phyloP scores from a whole-genome alignment of 106 monocot species.

The Allium cepa region DNA sequence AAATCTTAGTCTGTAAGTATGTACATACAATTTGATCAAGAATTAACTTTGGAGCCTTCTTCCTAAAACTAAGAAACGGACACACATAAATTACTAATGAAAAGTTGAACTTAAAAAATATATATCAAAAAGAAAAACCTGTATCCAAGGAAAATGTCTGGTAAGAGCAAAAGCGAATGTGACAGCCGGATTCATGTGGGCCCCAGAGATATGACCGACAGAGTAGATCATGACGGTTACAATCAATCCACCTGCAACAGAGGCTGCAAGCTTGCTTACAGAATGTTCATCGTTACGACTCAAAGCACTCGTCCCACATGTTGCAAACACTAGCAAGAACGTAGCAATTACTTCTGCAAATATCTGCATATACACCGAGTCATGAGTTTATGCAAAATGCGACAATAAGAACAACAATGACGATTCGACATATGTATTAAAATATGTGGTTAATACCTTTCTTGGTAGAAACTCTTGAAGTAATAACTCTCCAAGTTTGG shows the following conservation, averaged over 20 bases:
- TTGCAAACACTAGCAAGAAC: conserved; percentile 59
- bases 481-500: no score
- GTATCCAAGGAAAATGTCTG: conserved; percentile 62
- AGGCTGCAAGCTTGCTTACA: conserved; percentile 47
- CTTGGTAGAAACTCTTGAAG: no score
- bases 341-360: conserved; percentile 46
- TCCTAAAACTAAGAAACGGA: no score
- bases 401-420: no score
- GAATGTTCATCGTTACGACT: conserved; percentile 4
- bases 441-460: no score
- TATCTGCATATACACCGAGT: conserved; percentile 12
- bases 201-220: conserved; percentile 59
- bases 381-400: no score
- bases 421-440: no score
- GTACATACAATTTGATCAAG: no score
- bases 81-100: no score
- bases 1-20: no score
- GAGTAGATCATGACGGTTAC: conserved; percentile 71
- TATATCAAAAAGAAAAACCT: conserved; percentile 18
- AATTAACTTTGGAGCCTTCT: no score
- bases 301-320: conserved; percentile 44
- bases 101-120: no score
- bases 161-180: conserved; percentile 48
- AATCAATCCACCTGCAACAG: conserved; percentile 47
- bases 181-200: conserved; percentile 69